Evolutionary conservation across 352 stramenopile species (phyloP).

Genomic region (Phytophthora multivora): DNA sequence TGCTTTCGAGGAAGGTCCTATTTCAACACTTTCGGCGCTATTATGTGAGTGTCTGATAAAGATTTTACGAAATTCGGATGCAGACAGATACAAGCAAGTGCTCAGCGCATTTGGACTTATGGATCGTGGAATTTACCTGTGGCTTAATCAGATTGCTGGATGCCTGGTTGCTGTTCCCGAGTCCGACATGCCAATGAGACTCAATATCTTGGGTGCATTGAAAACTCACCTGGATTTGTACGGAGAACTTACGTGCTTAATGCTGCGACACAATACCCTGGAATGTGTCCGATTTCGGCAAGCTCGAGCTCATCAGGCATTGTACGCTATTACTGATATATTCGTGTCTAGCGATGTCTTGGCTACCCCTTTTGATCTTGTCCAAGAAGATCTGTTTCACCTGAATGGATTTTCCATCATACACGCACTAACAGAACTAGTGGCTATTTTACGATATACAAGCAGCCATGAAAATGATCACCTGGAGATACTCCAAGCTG

Average conservation of each 20-base stretch:
- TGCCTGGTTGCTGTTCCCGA: conserved; percentile 31
- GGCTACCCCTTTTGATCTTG: conserved; percentile 14
- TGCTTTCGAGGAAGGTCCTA: conserved; percentile 6
- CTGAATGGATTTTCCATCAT: conserved; percentile 37
- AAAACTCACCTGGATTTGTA: conserved; percentile 49
- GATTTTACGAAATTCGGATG: conserved; percentile 49
- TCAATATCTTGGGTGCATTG: conserved; percentile 34
- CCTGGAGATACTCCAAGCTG: conserved; percentile 37
- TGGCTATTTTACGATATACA: conserved; percentile 11
- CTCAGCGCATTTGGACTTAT: conserved; percentile 65
- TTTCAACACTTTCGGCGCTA: conserved; percentile 36
- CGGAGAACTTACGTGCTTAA: conserved; percentile 44
- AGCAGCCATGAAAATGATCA: conserved; percentile 3
- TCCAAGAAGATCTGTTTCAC: conserved; percentile 13
- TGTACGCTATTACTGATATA: conserved; percentile 61
- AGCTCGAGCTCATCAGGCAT: conserved; percentile 51
- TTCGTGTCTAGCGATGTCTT: conserved; percentile 40
- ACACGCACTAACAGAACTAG: conserved; percentile 47
- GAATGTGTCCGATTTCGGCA: conserved; percentile 62
- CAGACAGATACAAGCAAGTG: conserved; percentile 46
- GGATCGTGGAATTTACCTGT: conserved; percentile 62
- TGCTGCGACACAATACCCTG: conserved; percentile 53
- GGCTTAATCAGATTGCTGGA: conserved; percentile 56
- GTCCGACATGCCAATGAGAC: conserved; percentile 1
- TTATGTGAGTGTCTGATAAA: conserved; percentile 70